Evolutionary conservation across 179 eudicot genomes (phyloP).

Genomic region (Pouteria campechiana): DNA sequence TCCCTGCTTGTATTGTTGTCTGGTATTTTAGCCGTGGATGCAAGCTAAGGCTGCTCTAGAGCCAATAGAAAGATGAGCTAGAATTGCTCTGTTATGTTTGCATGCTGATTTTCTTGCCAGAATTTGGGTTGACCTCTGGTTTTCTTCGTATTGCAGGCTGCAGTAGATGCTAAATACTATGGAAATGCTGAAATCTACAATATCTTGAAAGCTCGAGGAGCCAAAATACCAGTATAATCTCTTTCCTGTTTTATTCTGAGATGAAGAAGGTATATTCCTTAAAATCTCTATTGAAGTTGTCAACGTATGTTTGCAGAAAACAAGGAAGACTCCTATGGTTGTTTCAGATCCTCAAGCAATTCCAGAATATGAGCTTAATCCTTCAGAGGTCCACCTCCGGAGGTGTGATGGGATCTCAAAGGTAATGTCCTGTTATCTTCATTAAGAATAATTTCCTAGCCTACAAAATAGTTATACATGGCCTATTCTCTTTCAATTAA

Average conservation of each 20-base stretch:
- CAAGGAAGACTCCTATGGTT: slow-evolving; percentile 80
- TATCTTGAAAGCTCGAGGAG: slow-evolving; percentile 88
- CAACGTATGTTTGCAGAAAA: slow-evolving; percentile 45
- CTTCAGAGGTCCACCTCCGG: slow-evolving; percentile 87
- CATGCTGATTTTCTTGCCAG: too few relatives aligned
- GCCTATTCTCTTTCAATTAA: too few relatives aligned
- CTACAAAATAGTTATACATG: too few relatives aligned
- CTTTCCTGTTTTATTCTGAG: not conserved
- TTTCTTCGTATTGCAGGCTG: slow-evolving; percentile 48
- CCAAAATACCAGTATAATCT: slow-evolving; percentile 61
- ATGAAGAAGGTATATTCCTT: not conserved
- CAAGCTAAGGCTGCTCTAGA: too few relatives aligned
- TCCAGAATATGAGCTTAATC: slow-evolving; percentile 98
- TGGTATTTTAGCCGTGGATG: too few relatives aligned
- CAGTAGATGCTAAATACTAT: slow-evolving; percentile 95
- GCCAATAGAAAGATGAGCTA: too few relatives aligned
- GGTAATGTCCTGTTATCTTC: too few relatives aligned
- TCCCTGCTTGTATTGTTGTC: too few relatives aligned
- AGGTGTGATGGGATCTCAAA: slow-evolving; percentile 90
- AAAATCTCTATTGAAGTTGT: not conserved
- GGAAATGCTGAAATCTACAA: slow-evolving; percentile 71
- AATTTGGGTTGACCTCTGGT: too few relatives aligned
- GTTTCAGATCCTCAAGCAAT: slow-evolving; percentile 94
- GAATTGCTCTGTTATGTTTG: too few relatives aligned
- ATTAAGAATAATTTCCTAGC: too few relatives aligned